Evolutionary conservation across 139 green algal genomes (phyloP), one percentile per base, ranked within the genome.

Genomic region (Tetraselmis striata): DNA sequence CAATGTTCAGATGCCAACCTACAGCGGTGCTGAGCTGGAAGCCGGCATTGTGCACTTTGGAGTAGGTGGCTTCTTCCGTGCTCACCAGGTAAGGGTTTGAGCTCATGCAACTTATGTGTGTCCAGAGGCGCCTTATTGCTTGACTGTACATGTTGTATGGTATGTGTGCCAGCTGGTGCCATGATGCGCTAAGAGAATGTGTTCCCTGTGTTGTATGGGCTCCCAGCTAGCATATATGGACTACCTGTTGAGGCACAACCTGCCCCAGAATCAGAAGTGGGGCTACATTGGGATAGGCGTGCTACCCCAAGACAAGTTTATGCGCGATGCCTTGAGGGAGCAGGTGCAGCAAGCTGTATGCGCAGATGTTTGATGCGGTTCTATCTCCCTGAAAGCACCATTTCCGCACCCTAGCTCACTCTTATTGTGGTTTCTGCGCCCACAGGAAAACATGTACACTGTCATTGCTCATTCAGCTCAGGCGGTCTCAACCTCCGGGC

Each of bases 41-140:
- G 32, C 28, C 29, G 77, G 77, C n/a, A 80, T 80, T 2, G 28
- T 11, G 28, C 77, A 80, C 77, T 59, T 80, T 32, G 77, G 77
- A 24, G 77, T 80, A 23, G 77, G 77, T n/a, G 77, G 77, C 77
- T 80, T 80, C 77, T 32, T 59, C 27, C 27, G 77, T n/a, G 31
- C 77, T 1, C 77, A 80, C 28, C 77, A 78, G 75, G n/a, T n/a
- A n/a, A n/a, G n/a, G n/a, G n/a, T n/a, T n/a, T n/a, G n/a, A n/a
- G n/a, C n/a, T n/a, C n/a, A n/a, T n/a, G n/a, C n/a, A n/a, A n/a
- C n/a, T n/a, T n/a, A n/a, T n/a, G n/a, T n/a, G n/a, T n/a, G n/a
- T n/a, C n/a, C n/a, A n/a, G n/a, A n/a, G n/a, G n/a, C n/a, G n/a
- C n/a, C n/a, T n/a, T n/a, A n/a, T n/a, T n/a, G n/a, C n/a, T n/a